Conservation (phyloP, 768 basidiomycete genomes). For the Suillus brevipes region DNA sequence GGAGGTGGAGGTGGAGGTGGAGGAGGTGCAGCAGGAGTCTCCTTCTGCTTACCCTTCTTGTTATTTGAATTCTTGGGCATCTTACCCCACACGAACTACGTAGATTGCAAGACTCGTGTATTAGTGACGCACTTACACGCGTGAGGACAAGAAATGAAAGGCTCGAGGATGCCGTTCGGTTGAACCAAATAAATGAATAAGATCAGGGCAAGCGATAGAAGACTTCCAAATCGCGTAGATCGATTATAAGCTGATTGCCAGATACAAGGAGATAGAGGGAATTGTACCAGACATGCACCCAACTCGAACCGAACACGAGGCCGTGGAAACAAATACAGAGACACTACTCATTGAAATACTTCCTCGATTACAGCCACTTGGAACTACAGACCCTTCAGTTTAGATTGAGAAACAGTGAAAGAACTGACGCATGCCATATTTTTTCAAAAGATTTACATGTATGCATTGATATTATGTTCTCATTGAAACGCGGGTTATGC, state of each 20-base stretch:
- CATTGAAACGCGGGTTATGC: too few relatives aligned
- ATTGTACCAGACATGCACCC: neutral
- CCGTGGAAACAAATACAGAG: constrained; percentile 10
- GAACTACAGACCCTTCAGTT: too few relatives aligned
- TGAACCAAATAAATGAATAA: constrained; percentile 11
- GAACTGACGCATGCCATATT: too few relatives aligned
- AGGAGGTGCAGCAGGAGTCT: constrained; percentile 13
- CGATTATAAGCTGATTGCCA: neutral
- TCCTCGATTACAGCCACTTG: too few relatives aligned
- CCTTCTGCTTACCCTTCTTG: constrained; percentile 38
- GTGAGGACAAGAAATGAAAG: constrained; percentile 27
- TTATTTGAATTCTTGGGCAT: constrained; percentile 30
- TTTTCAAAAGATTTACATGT: too few relatives aligned
- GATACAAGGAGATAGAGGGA: neutral
- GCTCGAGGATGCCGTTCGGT: constrained; percentile 24
- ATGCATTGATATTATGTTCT: too few relatives aligned
- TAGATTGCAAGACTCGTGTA: constrained; percentile 22
- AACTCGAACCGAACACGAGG: constrained; percentile 17
- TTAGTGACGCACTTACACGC: constrained; percentile 30
- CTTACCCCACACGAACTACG: constrained; percentile 15
- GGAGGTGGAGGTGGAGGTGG: neutral
- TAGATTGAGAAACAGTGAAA: too few relatives aligned
- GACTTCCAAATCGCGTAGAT: constrained; percentile 12
- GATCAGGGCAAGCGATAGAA: constrained; percentile 13
- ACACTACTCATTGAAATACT: too few relatives aligned